Base-by-base conservation (phyloP, 768 basidiomycete species). In the Tylopilus intermedius region DNA sequence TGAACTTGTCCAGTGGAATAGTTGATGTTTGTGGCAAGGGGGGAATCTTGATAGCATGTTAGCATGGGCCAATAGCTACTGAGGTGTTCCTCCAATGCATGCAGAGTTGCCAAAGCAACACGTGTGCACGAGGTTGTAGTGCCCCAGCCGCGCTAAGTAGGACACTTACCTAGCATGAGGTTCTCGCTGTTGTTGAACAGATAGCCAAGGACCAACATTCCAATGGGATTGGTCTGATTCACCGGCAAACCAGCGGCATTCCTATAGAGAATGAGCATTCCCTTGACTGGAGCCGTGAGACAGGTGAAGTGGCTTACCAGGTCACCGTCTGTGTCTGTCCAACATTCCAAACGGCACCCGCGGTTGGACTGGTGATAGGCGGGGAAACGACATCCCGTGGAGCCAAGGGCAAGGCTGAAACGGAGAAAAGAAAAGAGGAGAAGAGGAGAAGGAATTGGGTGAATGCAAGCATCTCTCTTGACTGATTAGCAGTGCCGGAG, bases 381-480 rank as follows among this genome's bases (percentile, higher is more conserved):
- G 81, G 80, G 37, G 63, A 67, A 24, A 73, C 76, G 33, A 79
- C 79, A 53, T 79, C 78, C 53, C 79, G 72, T 50, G 27, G 14
- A 1, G 32, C 55, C 9, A 76, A 45, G 39, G 75, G 75, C 14
- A 67, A 53, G 22, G 74, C 68, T 13, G 59, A 49, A 11, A 62
- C 63, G 21, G 57, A 48, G 10, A 38, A 52, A n/a, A 61, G 52
- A 41, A 62, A 38, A 33, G 51, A 59, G 50, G 58, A 30, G 37
- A 69, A 50, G 50, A 58, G 57, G 49, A 63, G 56, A 49, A 62
- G 51, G 60, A 66, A 33, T 13, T 11, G 13, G 33, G 33, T 33
- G 33, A 33, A 69, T 58, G 56, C 62, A 47, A 53, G 37, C 54
- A 50, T 54, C 62, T 58, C 60, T 55, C 54, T 49, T 47, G 39